Percentiles rank a stretch among this genome's conserved stretches.
phyloP scores from a whole-genome alignment of 768 basidiomycete genomes.

The Panaeolus papilionaceus region DNA sequence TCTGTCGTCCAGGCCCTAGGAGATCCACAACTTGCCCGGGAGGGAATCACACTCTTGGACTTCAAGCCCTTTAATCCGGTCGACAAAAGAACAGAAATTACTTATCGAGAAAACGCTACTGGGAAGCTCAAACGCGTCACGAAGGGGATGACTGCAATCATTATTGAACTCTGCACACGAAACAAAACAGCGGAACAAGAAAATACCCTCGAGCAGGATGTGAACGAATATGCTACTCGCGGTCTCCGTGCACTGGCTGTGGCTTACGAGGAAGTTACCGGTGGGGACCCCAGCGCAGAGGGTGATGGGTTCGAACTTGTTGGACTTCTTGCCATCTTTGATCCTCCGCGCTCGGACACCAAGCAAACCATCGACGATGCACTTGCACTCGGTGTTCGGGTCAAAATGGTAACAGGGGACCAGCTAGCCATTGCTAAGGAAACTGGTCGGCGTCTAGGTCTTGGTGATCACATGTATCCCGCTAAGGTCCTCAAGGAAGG shows the following conservation, averaged over 20 bases:
- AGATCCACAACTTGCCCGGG: conserved; percentile 75
- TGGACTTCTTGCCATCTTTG: conserved; percentile 96
- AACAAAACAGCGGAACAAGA: conserved; percentile 96
- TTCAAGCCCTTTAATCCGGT: conserved; percentile 99
- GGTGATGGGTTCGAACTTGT: conserved; percentile 98
- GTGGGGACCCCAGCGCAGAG: conserved; percentile 80
- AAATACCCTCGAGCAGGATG: conserved; percentile 89
- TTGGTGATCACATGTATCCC: conserved; percentile 99
- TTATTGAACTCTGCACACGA: conserved; percentile 95
- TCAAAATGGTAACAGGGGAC: conserved; percentile 99
- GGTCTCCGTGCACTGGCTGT: conserved; percentile 98
- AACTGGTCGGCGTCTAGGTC: conserved; percentile 95
- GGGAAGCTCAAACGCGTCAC: conserved; percentile 98
- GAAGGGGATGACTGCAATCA: conserved; percentile 99
- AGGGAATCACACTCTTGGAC: conserved; percentile 94
- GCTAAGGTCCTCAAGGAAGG: conserved; percentile 98
- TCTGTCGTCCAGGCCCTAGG: conserved; percentile 85
- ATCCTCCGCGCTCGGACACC: conserved; percentile 96
- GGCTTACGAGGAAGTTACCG: conserved; percentile 91
- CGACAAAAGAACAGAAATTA: conserved; percentile 99
- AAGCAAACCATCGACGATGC: conserved; percentile 99
- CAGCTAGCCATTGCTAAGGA: conserved; percentile 99
- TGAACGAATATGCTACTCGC: conserved; percentile 93
- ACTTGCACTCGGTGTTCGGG: conserved; percentile 91
- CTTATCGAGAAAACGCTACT: conserved; percentile 91